Conservation (phyloP, 192 early-diverging fungal species). For the Coemansia pectinata region DNA sequence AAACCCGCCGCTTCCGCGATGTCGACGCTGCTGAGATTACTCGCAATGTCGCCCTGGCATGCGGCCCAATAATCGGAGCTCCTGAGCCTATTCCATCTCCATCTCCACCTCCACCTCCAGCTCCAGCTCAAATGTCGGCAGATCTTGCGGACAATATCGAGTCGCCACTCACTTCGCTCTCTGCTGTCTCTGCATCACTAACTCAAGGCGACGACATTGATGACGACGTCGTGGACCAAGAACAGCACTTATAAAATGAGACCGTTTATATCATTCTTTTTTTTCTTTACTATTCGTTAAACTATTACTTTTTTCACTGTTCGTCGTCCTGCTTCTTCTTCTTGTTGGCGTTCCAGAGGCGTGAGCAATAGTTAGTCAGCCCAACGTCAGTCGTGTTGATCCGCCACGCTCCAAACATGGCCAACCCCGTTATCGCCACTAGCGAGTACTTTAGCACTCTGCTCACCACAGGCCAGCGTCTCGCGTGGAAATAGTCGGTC, state of each 20-base stretch:
- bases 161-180: background rate
- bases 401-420: slow-evolving; percentile 83
- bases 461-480: slow-evolving; percentile 64
- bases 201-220: background rate
- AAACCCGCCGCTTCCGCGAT: slow-evolving; percentile 17
- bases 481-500: slow-evolving; percentile 81
- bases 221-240: background rate
- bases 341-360: slow-evolving; percentile 76
- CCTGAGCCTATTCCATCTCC: background rate
- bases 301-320: background rate
- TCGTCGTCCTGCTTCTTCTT: slow-evolving; percentile 8
- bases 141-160: background rate
- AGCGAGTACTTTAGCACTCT: slow-evolving; percentile 66
- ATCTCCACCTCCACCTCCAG: background rate
- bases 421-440: slow-evolving; percentile 67
- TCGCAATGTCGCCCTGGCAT: slow-evolving; percentile 23
- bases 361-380: slow-evolving; percentile 82
- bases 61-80: slow-evolving; percentile 15
- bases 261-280: background rate
- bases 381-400: slow-evolving; percentile 98
- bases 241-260: background rate
- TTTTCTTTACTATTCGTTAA: background rate
- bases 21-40: slow-evolving; percentile 24
- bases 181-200: background rate
- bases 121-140: background rate